Evolutionary conservation across 208 protist genomes (phyloP).

Genomic region (Acanthamoeba quina): DNA sequence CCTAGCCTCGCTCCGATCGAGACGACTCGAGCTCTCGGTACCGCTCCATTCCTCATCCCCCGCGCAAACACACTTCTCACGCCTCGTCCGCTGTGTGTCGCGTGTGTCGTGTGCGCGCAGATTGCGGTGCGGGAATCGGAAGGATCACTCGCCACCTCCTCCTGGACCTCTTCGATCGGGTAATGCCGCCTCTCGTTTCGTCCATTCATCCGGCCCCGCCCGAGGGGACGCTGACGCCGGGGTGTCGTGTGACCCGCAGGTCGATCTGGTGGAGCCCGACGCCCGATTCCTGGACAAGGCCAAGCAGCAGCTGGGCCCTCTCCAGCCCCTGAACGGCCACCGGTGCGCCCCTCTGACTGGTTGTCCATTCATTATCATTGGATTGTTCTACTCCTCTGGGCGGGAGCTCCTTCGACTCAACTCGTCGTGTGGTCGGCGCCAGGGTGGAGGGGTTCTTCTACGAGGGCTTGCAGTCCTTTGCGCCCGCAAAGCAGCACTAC

Average conservation of each 20-base stretch:
- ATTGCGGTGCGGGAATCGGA: slow-evolving; percentile 87
- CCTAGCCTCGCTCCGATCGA: not conserved
- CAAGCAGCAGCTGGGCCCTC: slow-evolving; percentile 9
- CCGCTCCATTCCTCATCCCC: not conserved
- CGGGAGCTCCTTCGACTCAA: too few relatives aligned
- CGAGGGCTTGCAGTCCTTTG: slow-evolving; percentile 78
- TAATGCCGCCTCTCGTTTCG: not conserved
- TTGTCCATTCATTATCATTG: not conserved
- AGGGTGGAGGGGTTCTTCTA: slow-evolving; percentile 79
- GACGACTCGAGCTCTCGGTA: slow-evolving; percentile 15
- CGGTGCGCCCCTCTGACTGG: not conserved
- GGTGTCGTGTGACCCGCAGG: not conserved
- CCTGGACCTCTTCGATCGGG: slow-evolving; percentile 77
- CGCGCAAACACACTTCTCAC: not conserved
- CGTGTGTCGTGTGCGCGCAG: not conserved
- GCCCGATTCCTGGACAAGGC: slow-evolving; percentile 81
- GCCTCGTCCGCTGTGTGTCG: not conserved
- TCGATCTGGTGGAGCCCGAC: slow-evolving; percentile 85
- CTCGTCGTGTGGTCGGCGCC: too few relatives aligned
- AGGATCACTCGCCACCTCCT: slow-evolving; percentile 80
- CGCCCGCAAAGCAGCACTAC: slow-evolving; percentile 71
- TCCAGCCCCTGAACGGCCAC: slow-evolving; percentile 36
- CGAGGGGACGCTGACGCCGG: not conserved
- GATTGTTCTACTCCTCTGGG: not conserved
- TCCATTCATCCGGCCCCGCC: not conserved